Evolutionary conservation across 2,329 filamentous ascomycete genomes (phyloP), one percentile per base, ranked within the genome.

Genomic region (Pseudogymnoascus sp.): DNA sequence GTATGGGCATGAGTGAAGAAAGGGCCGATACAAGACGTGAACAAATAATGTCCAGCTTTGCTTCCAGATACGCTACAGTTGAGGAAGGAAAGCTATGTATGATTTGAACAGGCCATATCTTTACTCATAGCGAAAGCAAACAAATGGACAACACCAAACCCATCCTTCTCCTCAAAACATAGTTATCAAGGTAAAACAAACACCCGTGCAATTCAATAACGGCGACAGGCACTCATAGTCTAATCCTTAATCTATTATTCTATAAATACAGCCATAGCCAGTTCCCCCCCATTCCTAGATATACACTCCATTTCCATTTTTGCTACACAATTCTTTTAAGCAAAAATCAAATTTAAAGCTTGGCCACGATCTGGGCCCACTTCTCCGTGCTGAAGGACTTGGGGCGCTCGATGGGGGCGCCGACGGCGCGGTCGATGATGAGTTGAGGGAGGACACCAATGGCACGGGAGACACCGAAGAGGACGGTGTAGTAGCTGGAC

Each of bases 401-500:
- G 77, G 94, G 94, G 68, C 94, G 84, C 87, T 99, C 94, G 72
- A 99, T 99, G 69, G 94, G 94, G 69, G 91, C 89, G 74, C 94
- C 94, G 68, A 96, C 83, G 69, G 92, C 94, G 74, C 94, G 92
- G 85, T 99, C 94, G 73, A 99, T 96, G 83, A 99, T 99, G 75
- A 99, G 85, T 84, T 99, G 94, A 71, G 94, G 94, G 72, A 99
- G 88, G 68, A 99, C 94, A 86, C 94, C 94, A 71, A 99, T 90
- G 69, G 94, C 94, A 75, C 94, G 90, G 69, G 92, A 96, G 45
- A 99, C 94, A 85, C 94, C 94, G 77, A 99, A 99, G 74, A 99
- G 89, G 65, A 99, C 94, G 65, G 94, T 99, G 89, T 99, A 99
- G 88, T 95, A 99, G 88, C 86, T 97, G 78, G 94, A 89, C 84